These are phyloP conservation scores for Pseudogymnoascus sp. DNA, from an alignment of 2,329 filamentous ascomycete genomes.

Conservation along the genomic window DNA sequence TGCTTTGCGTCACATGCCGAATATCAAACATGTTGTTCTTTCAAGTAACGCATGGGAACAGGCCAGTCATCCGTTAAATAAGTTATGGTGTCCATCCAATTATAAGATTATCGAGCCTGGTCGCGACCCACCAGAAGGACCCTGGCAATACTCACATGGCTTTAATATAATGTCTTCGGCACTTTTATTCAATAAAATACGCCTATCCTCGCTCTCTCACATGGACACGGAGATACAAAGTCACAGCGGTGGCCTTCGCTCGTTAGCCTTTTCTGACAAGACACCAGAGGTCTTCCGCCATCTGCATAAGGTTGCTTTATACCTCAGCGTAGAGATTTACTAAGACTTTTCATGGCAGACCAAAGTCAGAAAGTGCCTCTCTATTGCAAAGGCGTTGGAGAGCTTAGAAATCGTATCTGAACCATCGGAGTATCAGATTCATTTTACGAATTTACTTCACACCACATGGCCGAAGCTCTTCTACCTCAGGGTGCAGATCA, in stretches of 20 bases:
- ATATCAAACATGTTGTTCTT: constrained; percentile 1
- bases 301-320: background rate
- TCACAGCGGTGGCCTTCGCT: background rate
- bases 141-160: background rate
- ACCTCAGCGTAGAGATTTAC: background rate
- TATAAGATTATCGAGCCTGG: constrained; percentile 8
- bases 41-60: constrained; percentile 7
- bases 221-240: background rate
- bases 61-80: constrained; percentile 1
- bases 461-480: background rate
- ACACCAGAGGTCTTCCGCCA: background rate
- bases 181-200: background rate
- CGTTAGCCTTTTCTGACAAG: background rate
- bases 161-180: background rate
- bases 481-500: background rate
- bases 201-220: background rate
- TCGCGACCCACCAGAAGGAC: background rate
- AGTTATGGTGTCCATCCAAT: constrained; percentile 5
- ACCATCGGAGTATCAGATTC: background rate
- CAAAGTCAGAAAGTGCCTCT: background rate
- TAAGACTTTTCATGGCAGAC: background rate
- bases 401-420: background rate
- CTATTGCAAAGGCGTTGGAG: background rate
- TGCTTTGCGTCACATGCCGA: constrained; percentile 8
- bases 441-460: background rate